Percentiles rank a stretch among this genome's conserved stretches.
Evolutionary conservation across 495 filamentous ascomycete genomes (phyloP).

Genomic region (Niebla homalea): DNA sequence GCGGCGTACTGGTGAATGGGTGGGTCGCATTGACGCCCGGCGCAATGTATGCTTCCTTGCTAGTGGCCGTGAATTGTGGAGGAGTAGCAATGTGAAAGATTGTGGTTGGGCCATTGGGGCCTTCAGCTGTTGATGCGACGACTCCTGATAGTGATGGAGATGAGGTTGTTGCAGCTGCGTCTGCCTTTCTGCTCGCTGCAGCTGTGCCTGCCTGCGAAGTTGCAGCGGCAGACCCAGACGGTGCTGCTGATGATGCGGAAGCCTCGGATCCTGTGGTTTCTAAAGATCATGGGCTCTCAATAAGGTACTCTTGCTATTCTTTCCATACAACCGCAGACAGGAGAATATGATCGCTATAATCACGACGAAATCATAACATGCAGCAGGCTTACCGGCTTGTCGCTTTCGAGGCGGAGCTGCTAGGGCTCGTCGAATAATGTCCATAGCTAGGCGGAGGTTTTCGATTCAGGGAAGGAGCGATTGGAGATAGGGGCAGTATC

Average conservation of each 20-base stretch:
- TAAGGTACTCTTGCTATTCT: background rate
- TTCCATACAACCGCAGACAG: too few relatives aligned
- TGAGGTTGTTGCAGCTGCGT: conserved; percentile 1
- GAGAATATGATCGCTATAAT: too few relatives aligned
- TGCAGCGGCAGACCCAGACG: background rate
- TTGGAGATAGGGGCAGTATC: background rate
- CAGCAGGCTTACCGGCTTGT: background rate
- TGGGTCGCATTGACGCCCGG: conserved; percentile 7
- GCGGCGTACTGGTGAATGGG: conserved; percentile 1
- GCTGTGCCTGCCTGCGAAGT: too few relatives aligned
- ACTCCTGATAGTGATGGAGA: conserved; percentile 1
- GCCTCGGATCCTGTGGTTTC: background rate
- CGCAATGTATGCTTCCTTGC: conserved; percentile 8
- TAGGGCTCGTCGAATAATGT: background rate
- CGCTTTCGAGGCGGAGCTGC: background rate
- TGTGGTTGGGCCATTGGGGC: background rate
- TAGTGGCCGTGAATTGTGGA: conserved; percentile 10
- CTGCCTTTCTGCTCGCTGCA: background rate
- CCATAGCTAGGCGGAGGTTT: background rate
- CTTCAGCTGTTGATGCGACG: conserved; percentile 1
- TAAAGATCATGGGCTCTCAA: background rate
- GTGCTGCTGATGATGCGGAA: background rate
- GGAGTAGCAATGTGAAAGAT: background rate
- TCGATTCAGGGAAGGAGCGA: background rate
- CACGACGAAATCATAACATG: too few relatives aligned